These are phyloP conservation scores for Solanum hybrid DNA, from an alignment of 305 asterid species.

Conservation along the genomic window DNA sequence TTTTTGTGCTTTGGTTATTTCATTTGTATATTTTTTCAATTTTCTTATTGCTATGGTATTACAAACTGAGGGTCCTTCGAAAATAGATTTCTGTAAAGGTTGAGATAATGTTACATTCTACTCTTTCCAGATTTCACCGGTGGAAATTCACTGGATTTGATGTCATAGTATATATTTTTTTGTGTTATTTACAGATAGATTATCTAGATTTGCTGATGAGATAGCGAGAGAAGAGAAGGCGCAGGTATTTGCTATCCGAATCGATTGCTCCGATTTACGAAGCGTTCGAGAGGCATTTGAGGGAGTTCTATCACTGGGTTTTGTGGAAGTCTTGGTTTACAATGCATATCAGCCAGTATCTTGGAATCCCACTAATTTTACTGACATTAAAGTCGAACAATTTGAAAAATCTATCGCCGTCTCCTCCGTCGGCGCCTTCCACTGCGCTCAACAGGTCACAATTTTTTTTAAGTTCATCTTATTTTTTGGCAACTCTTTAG, in stretches of 20 bases:
- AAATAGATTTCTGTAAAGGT: not conserved
- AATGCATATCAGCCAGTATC: slow-evolving; percentile 57
- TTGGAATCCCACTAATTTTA: slow-evolving; percentile 39
- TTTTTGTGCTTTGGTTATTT: not conserved
- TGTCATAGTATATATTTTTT: not conserved
- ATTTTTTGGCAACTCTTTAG: too few species aligned
- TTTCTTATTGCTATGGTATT: not conserved
- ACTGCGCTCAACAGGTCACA: slow-evolving; percentile 75
- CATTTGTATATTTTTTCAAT: not conserved
- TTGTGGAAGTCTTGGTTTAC: slow-evolving; percentile 70
- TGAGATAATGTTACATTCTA: not conserved
- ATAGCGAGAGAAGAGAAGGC: slow-evolving; percentile 78
- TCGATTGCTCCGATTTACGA: slow-evolving; percentile 68
- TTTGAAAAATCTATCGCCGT: slow-evolving; percentile 66
- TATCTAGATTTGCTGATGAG: slow-evolving; percentile 73
- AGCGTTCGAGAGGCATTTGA: slow-evolving; percentile 80
- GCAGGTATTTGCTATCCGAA: slow-evolving; percentile 73
- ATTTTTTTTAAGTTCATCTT: too few species aligned
- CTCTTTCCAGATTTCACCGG: not conserved
- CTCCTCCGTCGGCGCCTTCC: slow-evolving; percentile 81
- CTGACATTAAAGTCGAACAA: slow-evolving; percentile 38
- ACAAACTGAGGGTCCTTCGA: not conserved
- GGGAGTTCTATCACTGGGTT: slow-evolving; percentile 69
- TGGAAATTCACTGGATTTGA: not conserved
- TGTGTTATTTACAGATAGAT: slow-evolving; percentile 24